Evolutionary conservation across 2,329 filamentous ascomycete species (phyloP).

Genomic region (Cytospora piceicola): DNA sequence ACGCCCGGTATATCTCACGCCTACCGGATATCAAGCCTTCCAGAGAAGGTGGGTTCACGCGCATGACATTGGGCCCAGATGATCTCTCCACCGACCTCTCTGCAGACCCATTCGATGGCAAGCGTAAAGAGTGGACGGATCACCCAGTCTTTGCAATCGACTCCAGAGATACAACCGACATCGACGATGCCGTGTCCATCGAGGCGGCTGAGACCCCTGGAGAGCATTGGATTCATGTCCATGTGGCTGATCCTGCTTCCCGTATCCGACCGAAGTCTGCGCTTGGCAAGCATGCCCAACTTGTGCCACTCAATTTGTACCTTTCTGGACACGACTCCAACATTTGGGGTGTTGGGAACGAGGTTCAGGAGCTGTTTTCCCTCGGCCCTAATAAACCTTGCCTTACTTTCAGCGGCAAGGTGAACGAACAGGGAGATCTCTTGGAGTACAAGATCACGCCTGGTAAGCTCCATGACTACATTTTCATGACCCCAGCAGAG

Average conservation of each 20-base stretch:
- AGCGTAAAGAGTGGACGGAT: slow-evolving; percentile 63
- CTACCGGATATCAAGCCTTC: slow-evolving; percentile 54
- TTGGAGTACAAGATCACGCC: slow-evolving; percentile 59
- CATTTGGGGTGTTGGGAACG: slow-evolving; percentile 52
- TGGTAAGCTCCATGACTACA: slow-evolving; percentile 56
- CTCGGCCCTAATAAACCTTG: slow-evolving; percentile 55
- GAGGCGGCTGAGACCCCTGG: slow-evolving; percentile 57
- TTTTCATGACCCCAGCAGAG: slow-evolving; percentile 59
- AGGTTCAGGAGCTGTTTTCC: slow-evolving; percentile 54
- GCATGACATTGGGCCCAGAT: slow-evolving; percentile 37
- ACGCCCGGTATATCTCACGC: slow-evolving; percentile 62
- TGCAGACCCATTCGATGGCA: slow-evolving; percentile 49
- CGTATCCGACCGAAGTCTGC: slow-evolving; percentile 63
- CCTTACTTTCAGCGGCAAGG: slow-evolving; percentile 65
- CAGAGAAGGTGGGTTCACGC: slow-evolving; percentile 48
- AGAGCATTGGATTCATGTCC: slow-evolving; percentile 76
- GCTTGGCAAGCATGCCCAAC: slow-evolving; percentile 63
- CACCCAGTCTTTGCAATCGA: slow-evolving; percentile 75
- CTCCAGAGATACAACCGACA: slow-evolving; percentile 65
- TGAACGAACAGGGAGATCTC: slow-evolving; percentile 57
- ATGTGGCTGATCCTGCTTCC: slow-evolving; percentile 79
- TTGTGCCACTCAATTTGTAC: slow-evolving; percentile 63
- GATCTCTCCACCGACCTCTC: slow-evolving; percentile 19
- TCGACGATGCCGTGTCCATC: slow-evolving; percentile 80
- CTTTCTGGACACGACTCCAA: slow-evolving; percentile 59